Evolutionary conservation across 1,284 basidiomycete species (phyloP), one percentile per base, ranked within the genome.

Genomic region (Caloboletus firmus): DNA sequence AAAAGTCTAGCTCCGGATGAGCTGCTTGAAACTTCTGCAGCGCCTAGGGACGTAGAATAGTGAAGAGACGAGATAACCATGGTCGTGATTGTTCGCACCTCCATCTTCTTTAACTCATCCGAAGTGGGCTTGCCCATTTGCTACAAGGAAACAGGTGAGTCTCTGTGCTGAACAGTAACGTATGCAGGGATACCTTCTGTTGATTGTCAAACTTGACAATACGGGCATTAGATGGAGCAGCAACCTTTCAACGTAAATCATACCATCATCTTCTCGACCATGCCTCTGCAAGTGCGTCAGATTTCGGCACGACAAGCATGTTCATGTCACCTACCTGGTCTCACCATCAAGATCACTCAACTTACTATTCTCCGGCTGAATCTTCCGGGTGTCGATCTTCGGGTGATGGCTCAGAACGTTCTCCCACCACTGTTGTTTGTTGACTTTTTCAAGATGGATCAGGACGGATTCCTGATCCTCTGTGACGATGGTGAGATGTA

Each of bases 231-330:
- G 51, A 47, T 34, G 43, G 22, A 52, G 37, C 15, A 52, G 35
- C 3, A 31, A 44, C 5, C 4, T 37, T 48, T 13, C 34, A n/a
- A 43, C 12, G 5, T 32, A 26, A 18, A 62, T 68, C 89, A 63
- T 74, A 95, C 95, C 96, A 99, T 99, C 97, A 99, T 99, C 78
- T 99, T 99, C 75, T 99, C 97, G 0, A 99, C 97, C 92, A 99
- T 93, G 0, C 92, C 93, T 62, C 96, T 91, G 66, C 51, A 54
- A 51, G 15, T 48, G 44, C n/a, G 47, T 61, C 32, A 61, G 42
- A 8, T 42, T 42, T 51, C 17, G n/a, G 39, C 31, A 42, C 13
- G 13, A 44, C 15, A n/a, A 30, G 15, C 7, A 7, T 37, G 7
- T 31, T 50, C n/a, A 18, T 54, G 45, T 37, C 45, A 58, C 72